phyloP scores from a whole-genome alignment of 2,329 filamentous ascomycete species.

The Aspergillus felis region DNA sequence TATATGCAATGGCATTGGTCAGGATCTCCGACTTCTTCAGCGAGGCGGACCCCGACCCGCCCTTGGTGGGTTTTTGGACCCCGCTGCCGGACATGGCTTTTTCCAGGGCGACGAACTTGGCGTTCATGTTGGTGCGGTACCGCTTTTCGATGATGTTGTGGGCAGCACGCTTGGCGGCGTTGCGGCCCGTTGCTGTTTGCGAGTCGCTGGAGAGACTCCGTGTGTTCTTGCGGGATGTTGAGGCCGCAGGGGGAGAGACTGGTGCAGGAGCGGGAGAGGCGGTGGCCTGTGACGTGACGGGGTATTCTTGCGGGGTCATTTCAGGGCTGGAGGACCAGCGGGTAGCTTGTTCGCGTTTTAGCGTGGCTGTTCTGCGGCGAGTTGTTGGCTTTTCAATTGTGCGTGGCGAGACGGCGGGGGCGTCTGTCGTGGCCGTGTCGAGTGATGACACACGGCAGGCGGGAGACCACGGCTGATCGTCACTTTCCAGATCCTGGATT shows the following conservation, averaged over 20 bases:
- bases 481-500: slow-evolving; percentile 31
- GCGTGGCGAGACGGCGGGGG: background rate
- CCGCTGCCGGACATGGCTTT: slow-evolving; percentile 29
- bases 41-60: slow-evolving; percentile 24
- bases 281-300: slow-evolving; percentile 6
- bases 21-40: slow-evolving; percentile 39
- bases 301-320: slow-evolving; percentile 22
- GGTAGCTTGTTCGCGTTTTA: slow-evolving; percentile 7
- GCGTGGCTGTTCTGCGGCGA: slow-evolving; percentile 7
- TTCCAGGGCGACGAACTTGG: slow-evolving; percentile 39
- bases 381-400: slow-evolving; percentile 2
- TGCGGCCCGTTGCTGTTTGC: slow-evolving; percentile 21
- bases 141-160: slow-evolving; percentile 42
- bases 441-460: slow-evolving; percentile 18
- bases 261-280: slow-evolving; percentile 9
- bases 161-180: slow-evolving; percentile 38
- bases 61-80: slow-evolving; percentile 21
- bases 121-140: slow-evolving; percentile 42
- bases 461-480: slow-evolving; percentile 31
- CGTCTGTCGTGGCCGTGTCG: slow-evolving; percentile 9
- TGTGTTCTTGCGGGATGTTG: slow-evolving; percentile 18
- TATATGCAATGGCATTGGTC: slow-evolving; percentile 34
- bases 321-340: slow-evolving; percentile 28
- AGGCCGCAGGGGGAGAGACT: slow-evolving; percentile 2
- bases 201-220: slow-evolving; percentile 27